These are phyloP conservation scores for Penicillium canescens DNA, from an alignment of 495 filamentous ascomycete genomes.

Conservation along the genomic window DNA sequence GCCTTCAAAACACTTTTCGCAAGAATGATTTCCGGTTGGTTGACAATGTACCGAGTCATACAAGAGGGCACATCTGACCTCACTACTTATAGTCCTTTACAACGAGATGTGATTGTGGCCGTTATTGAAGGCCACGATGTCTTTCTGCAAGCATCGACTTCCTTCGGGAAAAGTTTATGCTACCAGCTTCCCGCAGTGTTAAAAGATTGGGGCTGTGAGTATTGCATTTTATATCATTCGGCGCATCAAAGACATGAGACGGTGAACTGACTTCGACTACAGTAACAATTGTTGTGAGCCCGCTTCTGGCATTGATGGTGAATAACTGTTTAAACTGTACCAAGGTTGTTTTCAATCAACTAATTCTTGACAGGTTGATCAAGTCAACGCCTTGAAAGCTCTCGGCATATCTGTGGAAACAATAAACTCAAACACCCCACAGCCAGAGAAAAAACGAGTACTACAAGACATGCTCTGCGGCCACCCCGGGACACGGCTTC, in stretches of 20 bases:
- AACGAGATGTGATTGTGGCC: slow-evolving; percentile 82
- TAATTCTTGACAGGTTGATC: slow-evolving; percentile 65
- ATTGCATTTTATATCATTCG: background rate
- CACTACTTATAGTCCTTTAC: slow-evolving; percentile 61
- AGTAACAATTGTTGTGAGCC: slow-evolving; percentile 92
- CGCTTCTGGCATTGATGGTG: slow-evolving; percentile 89
- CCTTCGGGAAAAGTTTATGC: slow-evolving; percentile 92
- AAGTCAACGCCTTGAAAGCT: slow-evolving; percentile 76
- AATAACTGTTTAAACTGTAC: slow-evolving; percentile 4
- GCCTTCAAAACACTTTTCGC: slow-evolving; percentile 77
- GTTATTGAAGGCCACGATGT: slow-evolving; percentile 85
- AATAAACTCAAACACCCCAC: slow-evolving; percentile 77
- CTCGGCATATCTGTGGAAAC: slow-evolving; percentile 78
- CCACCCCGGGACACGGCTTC: slow-evolving; percentile 77
- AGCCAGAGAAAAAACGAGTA: slow-evolving; percentile 63
- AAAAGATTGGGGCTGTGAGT: slow-evolving; percentile 71
- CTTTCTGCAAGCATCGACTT: slow-evolving; percentile 94
- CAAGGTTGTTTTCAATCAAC: background rate
- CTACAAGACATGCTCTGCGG: slow-evolving; percentile 80
- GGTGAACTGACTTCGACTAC: slow-evolving; percentile 3
- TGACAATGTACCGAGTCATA: background rate
- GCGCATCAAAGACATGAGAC: background rate
- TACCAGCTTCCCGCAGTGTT: slow-evolving; percentile 92
- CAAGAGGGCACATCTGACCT: slow-evolving; percentile 11
- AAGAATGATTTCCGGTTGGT: slow-evolving; percentile 71